Evolutionary conservation across 371 early-diverging fungal species (phyloP), one percentile per base, ranked within the genome.

Genomic region (Apophysomyces ossiformis): DNA sequence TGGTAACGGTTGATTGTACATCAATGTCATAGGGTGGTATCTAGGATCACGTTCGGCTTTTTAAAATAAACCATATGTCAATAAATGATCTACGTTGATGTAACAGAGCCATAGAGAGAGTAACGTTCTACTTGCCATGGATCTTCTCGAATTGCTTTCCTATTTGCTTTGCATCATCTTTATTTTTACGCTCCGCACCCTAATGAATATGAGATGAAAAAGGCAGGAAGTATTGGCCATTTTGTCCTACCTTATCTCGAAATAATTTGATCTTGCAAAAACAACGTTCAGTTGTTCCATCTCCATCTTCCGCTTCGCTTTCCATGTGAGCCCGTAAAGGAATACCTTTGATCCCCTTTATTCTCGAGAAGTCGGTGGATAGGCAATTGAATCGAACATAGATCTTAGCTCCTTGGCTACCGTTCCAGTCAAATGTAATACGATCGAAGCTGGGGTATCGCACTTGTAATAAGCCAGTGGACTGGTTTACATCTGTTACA

Each of bases 271-370:
- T 77, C 57, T 85, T 83, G 7, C 85, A 80, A 60, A 76, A 90
- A n/a, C 84, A 69, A 13, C 73, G 70, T 68, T 91, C 90, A 16
- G 71, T 60, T 15, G 50, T 57, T 32, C 47, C 38, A 39, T 63
- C 7, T 64, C 62, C 35, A 47, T 50, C 35, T 41, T 56, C 32
- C 57, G 21, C 61, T 5, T 69, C 47, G n/a, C 84, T 87, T 64
- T 89, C 86, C 44, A 86, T 76, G 61, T 86, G 84, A n/a, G 89
- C 75, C 7, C 91, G 84, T 46, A 92, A 69, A 5, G 90, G 89
- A 58, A 90, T 90, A 1, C 92, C 92, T 70, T 90, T 92, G 68
- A 92, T 89, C 7, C 92, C 92, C 70, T 92, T 92, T 70, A 90
- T 87, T 4, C 88, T 72, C 37, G 89, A 86, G 68, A 92, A 92